Percentiles rank a stretch among this genome's conserved stretches.
Conservation (phyloP, 352 stramenopile genomes). For the Globisporangium cederbergense region DNA sequence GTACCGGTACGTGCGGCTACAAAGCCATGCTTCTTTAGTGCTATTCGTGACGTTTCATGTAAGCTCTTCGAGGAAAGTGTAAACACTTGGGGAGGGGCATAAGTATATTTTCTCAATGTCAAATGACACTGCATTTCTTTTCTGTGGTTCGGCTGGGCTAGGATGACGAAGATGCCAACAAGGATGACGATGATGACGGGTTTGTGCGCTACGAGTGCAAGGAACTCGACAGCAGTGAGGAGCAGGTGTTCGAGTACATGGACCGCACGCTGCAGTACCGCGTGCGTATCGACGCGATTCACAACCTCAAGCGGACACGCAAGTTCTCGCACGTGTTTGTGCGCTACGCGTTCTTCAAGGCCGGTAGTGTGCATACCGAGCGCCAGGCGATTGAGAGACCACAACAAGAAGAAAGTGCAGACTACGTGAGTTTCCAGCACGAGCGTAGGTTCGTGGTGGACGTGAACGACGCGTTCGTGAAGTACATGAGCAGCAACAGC, state of each 20-base stretch:
- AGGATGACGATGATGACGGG: constrained; percentile 6
- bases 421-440: constrained; percentile 16
- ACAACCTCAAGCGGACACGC: constrained; percentile 19
- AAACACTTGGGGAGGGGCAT: background rate
- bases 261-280: constrained; percentile 48
- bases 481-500: constrained; percentile 41
- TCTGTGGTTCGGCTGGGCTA: background rate
- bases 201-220: constrained; percentile 35
- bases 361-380: constrained; percentile 28
- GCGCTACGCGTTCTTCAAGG: constrained; percentile 46
- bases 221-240: constrained; percentile 35
- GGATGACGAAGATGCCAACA: background rate
- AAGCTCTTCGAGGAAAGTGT: background rate
- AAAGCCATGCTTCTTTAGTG: background rate
- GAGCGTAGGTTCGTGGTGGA: constrained; percentile 40
- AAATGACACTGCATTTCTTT: background rate
- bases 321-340: constrained; percentile 39
- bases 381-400: constrained; percentile 8
- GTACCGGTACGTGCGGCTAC: background rate
- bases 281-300: constrained; percentile 26
- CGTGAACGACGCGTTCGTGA: constrained; percentile 45
- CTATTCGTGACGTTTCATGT: background rate
- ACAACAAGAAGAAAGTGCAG: constrained; percentile 3
- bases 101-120: background rate
- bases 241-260: constrained; percentile 53